Conservation (phyloP, 2,329 filamentous ascomycete genomes). For the Westerdykella aurantiaca region DNA sequence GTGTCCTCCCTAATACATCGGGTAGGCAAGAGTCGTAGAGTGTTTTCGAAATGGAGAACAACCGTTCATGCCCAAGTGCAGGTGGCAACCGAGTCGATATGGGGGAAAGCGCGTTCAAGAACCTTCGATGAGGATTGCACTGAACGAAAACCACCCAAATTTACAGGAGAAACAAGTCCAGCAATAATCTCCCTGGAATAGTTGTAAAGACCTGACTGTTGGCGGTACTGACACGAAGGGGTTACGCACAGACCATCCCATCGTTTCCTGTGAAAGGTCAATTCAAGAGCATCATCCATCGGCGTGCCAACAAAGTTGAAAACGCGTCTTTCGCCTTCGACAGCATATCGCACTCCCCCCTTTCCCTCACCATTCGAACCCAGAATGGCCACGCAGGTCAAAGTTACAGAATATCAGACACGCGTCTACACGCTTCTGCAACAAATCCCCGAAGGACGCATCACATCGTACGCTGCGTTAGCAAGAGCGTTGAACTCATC, state of each 20-base stretch:
- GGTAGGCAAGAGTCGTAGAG: too few species aligned
- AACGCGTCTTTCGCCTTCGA: not conserved
- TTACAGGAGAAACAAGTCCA: too few species aligned
- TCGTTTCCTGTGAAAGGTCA: slow-evolving; percentile 20
- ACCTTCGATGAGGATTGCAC: not conserved
- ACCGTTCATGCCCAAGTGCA: too few species aligned
- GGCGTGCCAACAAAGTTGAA: slow-evolving; percentile 12
- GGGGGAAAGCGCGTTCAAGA: not conserved
- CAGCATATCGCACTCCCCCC: not conserved
- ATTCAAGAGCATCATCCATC: slow-evolving; percentile 26
- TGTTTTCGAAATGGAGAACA: too few species aligned
- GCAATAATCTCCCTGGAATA: not conserved
- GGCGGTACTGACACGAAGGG: not conserved
- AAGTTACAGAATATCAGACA: slow-evolving; percentile 34
- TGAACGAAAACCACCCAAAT: not conserved
- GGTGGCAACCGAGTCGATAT: too few species aligned
- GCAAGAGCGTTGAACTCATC: slow-evolving; percentile 63
- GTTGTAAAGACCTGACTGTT: not conserved
- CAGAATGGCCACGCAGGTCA: slow-evolving; percentile 13
- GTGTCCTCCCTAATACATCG: too few species aligned
- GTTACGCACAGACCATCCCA: not conserved
- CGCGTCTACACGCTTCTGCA: slow-evolving; percentile 65
- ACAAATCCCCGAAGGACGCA: slow-evolving; percentile 68
- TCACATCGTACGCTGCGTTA: slow-evolving; percentile 73
- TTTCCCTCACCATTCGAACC: slow-evolving; percentile 1